Base-by-base conservation (phyloP, 1,284 basidiomycete species). In the Puccinia polysora region DNA sequence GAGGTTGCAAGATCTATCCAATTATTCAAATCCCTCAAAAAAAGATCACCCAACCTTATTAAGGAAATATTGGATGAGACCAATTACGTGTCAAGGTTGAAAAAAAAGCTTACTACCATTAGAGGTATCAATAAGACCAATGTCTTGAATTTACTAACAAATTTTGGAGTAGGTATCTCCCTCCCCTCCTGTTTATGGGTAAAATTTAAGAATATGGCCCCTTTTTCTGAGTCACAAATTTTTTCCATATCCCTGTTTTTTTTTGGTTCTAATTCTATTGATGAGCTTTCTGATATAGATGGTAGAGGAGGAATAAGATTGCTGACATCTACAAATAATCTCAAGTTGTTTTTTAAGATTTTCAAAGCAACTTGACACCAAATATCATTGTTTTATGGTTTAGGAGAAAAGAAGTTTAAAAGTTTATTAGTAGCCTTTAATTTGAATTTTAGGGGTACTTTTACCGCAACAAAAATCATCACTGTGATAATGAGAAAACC, bases 111-210 rank as follows among this genome's bases (percentile, higher is more conserved):
- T 38, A 98, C 95, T 0, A 88, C 86, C 75, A 89, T 97, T 75
- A 88, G 86, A 77, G 93, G 91, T 76, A 89, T 99, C 72, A 98
- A 98, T 82, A 97, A 95, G 83, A 97, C 95, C 0, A 96, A 99
- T 78, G 92, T 95, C 0, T 87, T 93, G 80, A 96, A 94, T 0
- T 82, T 99, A 30, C 85, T 89, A n/a, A 88, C 89, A 0, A 88
- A 90, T n/a, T 89, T 95, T 77, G 93, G 93, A 23, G 93, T 96
- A 81, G 75, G 88, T 83, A 23, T 20, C 55, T 49, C 25, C 12
- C 20, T 38, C 12, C 55, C 12, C n/a, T 49, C 50, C 32, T 10
- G 0, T 10, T 58, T 56, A n/a, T n/a, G n/a, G n/a, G n/a, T n/a
- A n/a, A n/a, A n/a, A n/a, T n/a, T n/a, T n/a, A n/a, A n/a, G n/a